Evolutionary conservation across 2,329 filamentous ascomycete species (phyloP).

Genomic region (Dactylella cylindrospora): DNA sequence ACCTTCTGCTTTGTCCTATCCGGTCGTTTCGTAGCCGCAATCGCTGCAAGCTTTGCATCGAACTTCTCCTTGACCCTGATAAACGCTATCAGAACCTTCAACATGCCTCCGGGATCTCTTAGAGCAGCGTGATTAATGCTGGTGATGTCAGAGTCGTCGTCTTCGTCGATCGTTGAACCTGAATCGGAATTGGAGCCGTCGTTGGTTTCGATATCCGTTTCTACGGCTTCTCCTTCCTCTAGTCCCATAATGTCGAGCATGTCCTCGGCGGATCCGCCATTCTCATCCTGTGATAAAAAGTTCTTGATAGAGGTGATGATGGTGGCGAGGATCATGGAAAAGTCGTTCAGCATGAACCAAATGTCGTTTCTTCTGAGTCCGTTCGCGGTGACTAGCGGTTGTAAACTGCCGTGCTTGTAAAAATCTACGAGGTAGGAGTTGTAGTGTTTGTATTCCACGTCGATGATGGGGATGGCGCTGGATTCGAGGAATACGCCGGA

Average conservation of each 20-base stretch:
- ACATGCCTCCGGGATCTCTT: slow-evolving; percentile 29
- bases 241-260: slow-evolving; percentile 13
- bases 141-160: slow-evolving; percentile 17
- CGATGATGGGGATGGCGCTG: slow-evolving; percentile 68
- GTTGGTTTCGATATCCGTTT: slow-evolving; percentile 2
- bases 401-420: slow-evolving; percentile 69
- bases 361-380: slow-evolving; percentile 66
- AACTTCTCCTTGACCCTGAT: slow-evolving; percentile 13
- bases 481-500: slow-evolving; percentile 73
- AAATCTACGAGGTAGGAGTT: slow-evolving; percentile 76
- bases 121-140: slow-evolving; percentile 29
- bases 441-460: slow-evolving; percentile 59
- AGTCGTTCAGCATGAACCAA: slow-evolving; percentile 72
- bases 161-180: not conserved
- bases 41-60: slow-evolving; percentile 28
- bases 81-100: slow-evolving; percentile 32
- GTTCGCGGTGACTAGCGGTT: slow-evolving; percentile 65
- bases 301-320: slow-evolving; percentile 59
- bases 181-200: not conserved
- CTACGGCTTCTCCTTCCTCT: slow-evolving; percentile 22
- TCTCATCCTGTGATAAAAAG: slow-evolving; percentile 33
- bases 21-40: slow-evolving; percentile 28
- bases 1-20: slow-evolving; percentile 5
- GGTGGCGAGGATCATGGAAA: slow-evolving; percentile 64
- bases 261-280: slow-evolving; percentile 14